phyloP scores from a whole-genome alignment of 108 stramenopile species.

The Fistulifera pelliculosa region DNA sequence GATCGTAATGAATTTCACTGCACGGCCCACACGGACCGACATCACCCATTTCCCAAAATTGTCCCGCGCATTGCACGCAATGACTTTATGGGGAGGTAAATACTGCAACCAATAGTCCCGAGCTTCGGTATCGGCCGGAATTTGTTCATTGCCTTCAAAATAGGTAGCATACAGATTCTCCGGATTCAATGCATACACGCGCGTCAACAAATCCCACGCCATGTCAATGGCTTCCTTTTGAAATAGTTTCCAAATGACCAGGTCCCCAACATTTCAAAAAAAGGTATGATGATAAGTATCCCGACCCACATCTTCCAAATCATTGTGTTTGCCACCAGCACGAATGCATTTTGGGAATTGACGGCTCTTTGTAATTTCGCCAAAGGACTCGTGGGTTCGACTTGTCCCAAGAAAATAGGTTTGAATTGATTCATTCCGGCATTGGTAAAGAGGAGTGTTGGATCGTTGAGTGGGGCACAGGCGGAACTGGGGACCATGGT shows the following conservation, averaged over 20 bases:
- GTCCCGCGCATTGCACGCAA: constrained; percentile 83
- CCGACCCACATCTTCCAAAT: constrained; percentile 97
- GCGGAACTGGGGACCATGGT: constrained; percentile 71
- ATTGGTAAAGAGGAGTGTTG: constrained; percentile 97
- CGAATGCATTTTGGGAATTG: constrained; percentile 99
- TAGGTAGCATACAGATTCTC: constrained; percentile 94
- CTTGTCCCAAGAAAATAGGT: constrained; percentile 94
- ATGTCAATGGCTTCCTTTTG: constrained; percentile 91
- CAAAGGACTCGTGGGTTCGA: constrained; percentile 65
- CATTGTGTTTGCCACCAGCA: constrained; percentile 99
- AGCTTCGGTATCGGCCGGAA: constrained; percentile 82
- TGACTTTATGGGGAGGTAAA: constrained; percentile 65
- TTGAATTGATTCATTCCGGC: constrained; percentile 99
- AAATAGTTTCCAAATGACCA: constrained; percentile 97
- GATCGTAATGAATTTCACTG: constrained; percentile 96
- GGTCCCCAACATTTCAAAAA: constrained; percentile 97
- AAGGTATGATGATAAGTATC: constrained; percentile 99
- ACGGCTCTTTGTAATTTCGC: constrained; percentile 70
- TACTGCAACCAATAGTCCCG: constrained; percentile 68
- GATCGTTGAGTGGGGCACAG: constrained; percentile 91
- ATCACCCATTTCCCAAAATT: constrained; percentile 99
- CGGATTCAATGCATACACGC: constrained; percentile 80
- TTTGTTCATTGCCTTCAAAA: constrained; percentile 88
- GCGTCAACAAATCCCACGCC: constrained; percentile 91
- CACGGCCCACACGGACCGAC: constrained; percentile 97